Percentiles rank a stretch among this genome's conserved stretches.
Evolutionary conservation across 23 red algal genomes (phyloP).

Genomic region (Cyanidioschyzon merolae): DNA sequence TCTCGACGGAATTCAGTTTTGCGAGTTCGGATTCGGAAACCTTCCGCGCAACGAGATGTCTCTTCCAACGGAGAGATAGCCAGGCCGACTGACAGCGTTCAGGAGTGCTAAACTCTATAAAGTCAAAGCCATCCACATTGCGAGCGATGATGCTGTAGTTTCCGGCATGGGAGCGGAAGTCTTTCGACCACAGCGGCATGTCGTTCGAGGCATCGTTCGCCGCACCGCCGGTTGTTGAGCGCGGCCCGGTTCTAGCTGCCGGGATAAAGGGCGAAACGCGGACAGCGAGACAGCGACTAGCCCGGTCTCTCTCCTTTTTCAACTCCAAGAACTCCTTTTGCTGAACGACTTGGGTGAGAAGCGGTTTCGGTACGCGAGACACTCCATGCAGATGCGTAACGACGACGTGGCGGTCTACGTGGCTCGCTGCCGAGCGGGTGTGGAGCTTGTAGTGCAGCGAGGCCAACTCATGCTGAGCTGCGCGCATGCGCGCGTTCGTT

Average conservation of each 20-base stretch:
- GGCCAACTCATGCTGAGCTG: slow-evolving; percentile 4
- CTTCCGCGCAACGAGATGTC: background rate
- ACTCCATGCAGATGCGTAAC: background rate
- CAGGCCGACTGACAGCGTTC: background rate
- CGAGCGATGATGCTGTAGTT: background rate
- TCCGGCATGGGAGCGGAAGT: background rate
- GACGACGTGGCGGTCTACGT: background rate
- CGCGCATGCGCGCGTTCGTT: background rate
- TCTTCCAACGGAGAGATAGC: background rate
- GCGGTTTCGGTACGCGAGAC: background rate
- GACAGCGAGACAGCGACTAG: background rate
- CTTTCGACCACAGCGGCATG: background rate
- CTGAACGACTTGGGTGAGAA: background rate
- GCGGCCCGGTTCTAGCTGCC: background rate
- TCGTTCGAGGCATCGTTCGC: background rate
- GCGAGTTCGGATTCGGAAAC: background rate
- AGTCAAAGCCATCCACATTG: background rate
- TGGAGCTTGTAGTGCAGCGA: background rate
- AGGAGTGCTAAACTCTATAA: slow-evolving; percentile 6
- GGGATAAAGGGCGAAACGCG: background rate
- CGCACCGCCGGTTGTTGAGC: background rate
- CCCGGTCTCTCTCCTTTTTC: background rate
- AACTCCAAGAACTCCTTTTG: background rate
- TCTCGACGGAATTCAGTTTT: background rate
- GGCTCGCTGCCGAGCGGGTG: background rate